Conservation (phyloP, 768 basidiomycete genomes). For the Amanita polypyramis region DNA sequence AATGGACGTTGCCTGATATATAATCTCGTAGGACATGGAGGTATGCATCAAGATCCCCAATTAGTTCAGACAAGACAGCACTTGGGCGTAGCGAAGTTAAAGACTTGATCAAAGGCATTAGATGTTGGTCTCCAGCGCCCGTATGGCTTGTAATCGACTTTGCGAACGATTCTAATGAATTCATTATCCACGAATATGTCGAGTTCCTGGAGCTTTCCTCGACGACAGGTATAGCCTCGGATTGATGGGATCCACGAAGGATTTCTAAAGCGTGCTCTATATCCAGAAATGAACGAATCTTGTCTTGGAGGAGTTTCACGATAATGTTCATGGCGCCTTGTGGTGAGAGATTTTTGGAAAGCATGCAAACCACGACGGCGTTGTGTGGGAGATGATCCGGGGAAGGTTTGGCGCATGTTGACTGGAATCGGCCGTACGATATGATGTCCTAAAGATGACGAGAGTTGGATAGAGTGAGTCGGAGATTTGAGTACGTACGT, state of each 20-base stretch:
- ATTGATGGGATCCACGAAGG: slow-evolving; percentile 11
- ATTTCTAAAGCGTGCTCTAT: slow-evolving; percentile 16
- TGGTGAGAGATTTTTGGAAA: slow-evolving; percentile 29
- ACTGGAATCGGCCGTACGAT: slow-evolving; percentile 39
- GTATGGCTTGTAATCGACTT: background rate
- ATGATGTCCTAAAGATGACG: slow-evolving; percentile 39
- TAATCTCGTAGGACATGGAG: slow-evolving; percentile 43
- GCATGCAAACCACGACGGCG: slow-evolving; percentile 39
- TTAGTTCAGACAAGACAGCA: slow-evolving; percentile 10
- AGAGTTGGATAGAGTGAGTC: no score
- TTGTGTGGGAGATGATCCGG: slow-evolving; percentile 24
- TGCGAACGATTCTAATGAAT: background rate
- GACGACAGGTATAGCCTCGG: slow-evolving; percentile 6
- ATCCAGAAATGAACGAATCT: slow-evolving; percentile 24
- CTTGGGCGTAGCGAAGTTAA: background rate
- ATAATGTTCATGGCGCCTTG: slow-evolving; percentile 39
- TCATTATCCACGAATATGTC: slow-evolving; percentile 2
- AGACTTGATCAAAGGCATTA: slow-evolving; percentile 5
- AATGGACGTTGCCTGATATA: slow-evolving; percentile 49
- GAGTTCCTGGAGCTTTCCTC: background rate
- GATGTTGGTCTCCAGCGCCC: slow-evolving; percentile 9
- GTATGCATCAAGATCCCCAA: slow-evolving; percentile 20
- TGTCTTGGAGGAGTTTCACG: slow-evolving; percentile 26
- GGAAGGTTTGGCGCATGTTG: slow-evolving; percentile 14
- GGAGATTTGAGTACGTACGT: slow-evolving; percentile 12